Base-by-base conservation (phyloP, 495 filamentous ascomycete species). In the Cercophora scortea region DNA sequence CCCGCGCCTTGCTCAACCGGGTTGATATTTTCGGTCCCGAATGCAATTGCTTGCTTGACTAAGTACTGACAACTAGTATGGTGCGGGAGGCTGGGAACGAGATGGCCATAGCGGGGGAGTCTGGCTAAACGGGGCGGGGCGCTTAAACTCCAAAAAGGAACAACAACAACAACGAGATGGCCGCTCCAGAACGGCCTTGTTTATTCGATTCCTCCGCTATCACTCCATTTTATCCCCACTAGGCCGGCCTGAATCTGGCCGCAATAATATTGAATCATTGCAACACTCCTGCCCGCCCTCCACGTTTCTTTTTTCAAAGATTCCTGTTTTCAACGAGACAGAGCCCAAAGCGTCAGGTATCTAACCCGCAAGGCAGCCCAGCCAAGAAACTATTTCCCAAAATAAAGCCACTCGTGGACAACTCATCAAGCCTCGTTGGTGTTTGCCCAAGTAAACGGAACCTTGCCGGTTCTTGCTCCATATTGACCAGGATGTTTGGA, bases 241-340 rank as follows among this genome's bases (percentile, higher is more conserved):
- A 45, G 50, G 53, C 53, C 59, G 38, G 32, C 33, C 40, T 44
- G 46, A 33, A 12, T 19, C 33, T 32, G 54, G 41, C 50, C 50
- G 25, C 34, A 48, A 52, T 41, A 38, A 54, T 47, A 60, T 62
- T 60, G 53, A 62, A 54, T 58, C 56, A 53, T 44, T 53, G 45
- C 52, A 10, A 32, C 39, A 18, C 32, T 45, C 43, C 19, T 44
- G 33, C 13, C 18, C 44, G 9, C 34, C 38, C 36, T 42, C 47
- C 41, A 45, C 39, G 57, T 57, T 41, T 32, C n/a, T 47, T 42
- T 55, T 65, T 65, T 60, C 62, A 62, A 60, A 65, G 52, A 15
- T 9, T 32, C 34, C n/a, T 42, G 45, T 13, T 32, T 45, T 16
- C 42, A 4, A 38, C 34, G 16, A 45, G 40, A 13, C 36, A 32